Conservation (phyloP, 176 grass and related monocot genomes). For the Raddia guianensis region DNA sequence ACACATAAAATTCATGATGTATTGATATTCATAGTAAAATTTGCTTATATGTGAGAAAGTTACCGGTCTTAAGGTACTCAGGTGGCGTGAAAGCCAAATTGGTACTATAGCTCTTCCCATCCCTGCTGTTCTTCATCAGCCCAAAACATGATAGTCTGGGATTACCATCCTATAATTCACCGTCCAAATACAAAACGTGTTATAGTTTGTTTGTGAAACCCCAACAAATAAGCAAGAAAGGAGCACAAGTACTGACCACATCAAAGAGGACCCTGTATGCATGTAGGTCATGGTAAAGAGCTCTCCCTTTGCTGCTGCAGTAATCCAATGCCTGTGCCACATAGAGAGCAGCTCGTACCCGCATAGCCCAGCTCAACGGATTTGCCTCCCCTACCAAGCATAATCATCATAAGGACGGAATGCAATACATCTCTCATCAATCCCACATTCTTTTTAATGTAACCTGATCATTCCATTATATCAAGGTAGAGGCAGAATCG, state of each 20-base stretch:
- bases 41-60: background rate
- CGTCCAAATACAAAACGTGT: background rate
- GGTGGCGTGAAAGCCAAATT: conserved; percentile 93
- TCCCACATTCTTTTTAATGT: too few relatives aligned
- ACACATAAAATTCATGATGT: background rate
- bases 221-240: background rate
- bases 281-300: conserved; percentile 88
- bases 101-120: conserved; percentile 93
- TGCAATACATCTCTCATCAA: background rate
- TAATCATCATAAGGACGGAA: conserved; percentile 20
- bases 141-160: conserved; percentile 91
- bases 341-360: conserved; percentile 76
- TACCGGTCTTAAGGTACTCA: conserved; percentile 87
- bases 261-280: conserved; percentile 94
- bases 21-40: background rate
- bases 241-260: conserved; percentile 38
- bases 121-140: conserved; percentile 93
- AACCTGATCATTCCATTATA: too few relatives aligned
- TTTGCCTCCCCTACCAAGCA: conserved; percentile 78
- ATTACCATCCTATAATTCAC: conserved; percentile 62
- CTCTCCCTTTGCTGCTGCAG: conserved; percentile 69
- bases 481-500: background rate
- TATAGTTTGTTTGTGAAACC: background rate
- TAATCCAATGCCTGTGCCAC: conserved; percentile 78
- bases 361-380: conserved; percentile 80